Evolutionary conservation across 306 rosid genomes (phyloP), one percentile per base, ranked within the genome.

Genomic region (Gynostemma pentaphyllum): DNA sequence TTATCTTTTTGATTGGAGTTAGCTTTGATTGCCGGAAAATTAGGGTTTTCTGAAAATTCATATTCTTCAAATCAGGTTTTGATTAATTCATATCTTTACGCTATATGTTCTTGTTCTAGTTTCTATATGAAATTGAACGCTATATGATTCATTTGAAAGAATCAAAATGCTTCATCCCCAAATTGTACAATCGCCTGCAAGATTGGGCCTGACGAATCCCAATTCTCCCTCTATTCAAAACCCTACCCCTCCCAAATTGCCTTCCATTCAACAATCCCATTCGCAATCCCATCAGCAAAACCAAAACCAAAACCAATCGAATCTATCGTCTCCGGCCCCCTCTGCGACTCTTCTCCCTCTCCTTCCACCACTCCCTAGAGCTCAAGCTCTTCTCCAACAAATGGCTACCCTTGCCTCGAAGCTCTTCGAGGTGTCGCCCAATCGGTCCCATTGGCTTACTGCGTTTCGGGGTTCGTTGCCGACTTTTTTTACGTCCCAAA

Each of bases 311-410:
- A 64, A 12, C 7, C 71, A 66, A 71, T 76, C 50, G 22, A 19
- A 21, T 34, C 16, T 1, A 3, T 74, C 59, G 55, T 79, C 16
- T 24, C 28, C 88, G 3, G n/a, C 79, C 5, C 64, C 78, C 21
- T 78, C 87, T 4, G 59, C 79, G 4, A 78, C 86, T 9, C 87
- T 87, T 14, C 82, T 87, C 44, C 82, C 96, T 48, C 95, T 87
- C 53, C 91, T 91, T 63, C 85, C 96, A 8, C 96, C 98, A 1
- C 96, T 87, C 44, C 95, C 92, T 4, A 70, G 95, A 77, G 95
- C 95, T 5, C 96, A 87, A 66, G 79, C 95, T 62, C 84, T 87
- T 59, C 95, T 91, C 45, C 51, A 32, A n/a, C 96, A 91, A 74
- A 91, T 87, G 97, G 87, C 96, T 27, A 70, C 91, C 37, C 81